phyloP scores from a whole-genome alignment of 2,329 filamentous ascomycete genomes.

The Bisporella sp. region DNA sequence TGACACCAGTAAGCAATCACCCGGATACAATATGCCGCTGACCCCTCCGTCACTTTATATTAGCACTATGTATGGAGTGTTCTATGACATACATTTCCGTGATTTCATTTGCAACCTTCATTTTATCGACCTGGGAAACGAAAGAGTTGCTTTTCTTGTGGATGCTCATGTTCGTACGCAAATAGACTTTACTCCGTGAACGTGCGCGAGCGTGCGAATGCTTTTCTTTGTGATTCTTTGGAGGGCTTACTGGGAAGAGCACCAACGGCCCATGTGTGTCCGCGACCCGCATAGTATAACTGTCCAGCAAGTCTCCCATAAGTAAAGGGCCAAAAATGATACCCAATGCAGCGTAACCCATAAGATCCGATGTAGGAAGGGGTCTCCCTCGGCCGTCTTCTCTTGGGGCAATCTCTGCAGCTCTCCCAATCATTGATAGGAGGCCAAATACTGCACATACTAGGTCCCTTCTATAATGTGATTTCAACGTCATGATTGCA shows the following conservation, averaged over 20 bases:
- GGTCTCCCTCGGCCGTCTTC: slow-evolving; percentile 46
- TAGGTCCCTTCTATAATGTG: slow-evolving; percentile 52
- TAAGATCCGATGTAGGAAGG: slow-evolving; percentile 49
- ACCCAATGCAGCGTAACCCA: slow-evolving; percentile 57
- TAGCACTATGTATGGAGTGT: neutral
- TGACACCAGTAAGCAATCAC: neutral
- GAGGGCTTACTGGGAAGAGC: slow-evolving; percentile 27
- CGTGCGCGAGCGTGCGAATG: slow-evolving; percentile 18
- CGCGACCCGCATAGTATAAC: slow-evolving; percentile 33
- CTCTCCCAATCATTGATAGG: slow-evolving; percentile 51
- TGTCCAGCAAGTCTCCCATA: slow-evolving; percentile 48
- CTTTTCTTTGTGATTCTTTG: slow-evolving; percentile 36
- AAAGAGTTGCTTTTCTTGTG: slow-evolving; percentile 18
- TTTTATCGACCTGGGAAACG: slow-evolving; percentile 40
- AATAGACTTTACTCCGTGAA: too few species aligned
- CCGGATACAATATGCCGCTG: too few species aligned
- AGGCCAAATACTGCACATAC: slow-evolving; percentile 63
- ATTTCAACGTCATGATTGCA: slow-evolving; percentile 52
- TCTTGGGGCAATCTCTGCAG: slow-evolving; percentile 45
- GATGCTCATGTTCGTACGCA: slow-evolving; percentile 9
- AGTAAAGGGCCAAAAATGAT: slow-evolving; percentile 61
- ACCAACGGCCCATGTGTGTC: slow-evolving; percentile 21
- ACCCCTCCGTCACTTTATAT: neutral
- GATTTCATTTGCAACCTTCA: slow-evolving; percentile 50
- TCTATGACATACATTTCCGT: slow-evolving; percentile 43